phyloP scores from a whole-genome alignment of 2,329 filamentous ascomycete genomes.

The Stemphylium beticola region DNA sequence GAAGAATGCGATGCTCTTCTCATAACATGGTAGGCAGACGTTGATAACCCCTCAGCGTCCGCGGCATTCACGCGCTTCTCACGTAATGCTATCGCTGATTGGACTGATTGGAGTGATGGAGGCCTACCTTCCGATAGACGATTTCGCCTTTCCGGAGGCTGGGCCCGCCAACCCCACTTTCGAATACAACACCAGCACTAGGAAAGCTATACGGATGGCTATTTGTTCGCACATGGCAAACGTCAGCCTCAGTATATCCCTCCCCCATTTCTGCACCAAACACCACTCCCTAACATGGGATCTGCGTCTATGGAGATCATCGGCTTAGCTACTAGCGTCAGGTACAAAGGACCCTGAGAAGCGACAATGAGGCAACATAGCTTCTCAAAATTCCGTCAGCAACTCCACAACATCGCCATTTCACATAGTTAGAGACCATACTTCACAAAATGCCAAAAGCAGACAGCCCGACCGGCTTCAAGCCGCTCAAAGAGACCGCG shows the following conservation, averaged over 20 bases:
- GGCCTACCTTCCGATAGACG: slow-evolving; percentile 2
- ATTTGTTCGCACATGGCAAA: neutral
- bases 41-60: slow-evolving; percentile 22
- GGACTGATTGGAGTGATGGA: slow-evolving; percentile 4
- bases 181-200: slow-evolving; percentile 4
- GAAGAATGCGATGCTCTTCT: neutral
- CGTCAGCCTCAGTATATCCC: neutral
- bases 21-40: slow-evolving; percentile 6
- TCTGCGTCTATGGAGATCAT: slow-evolving; percentile 11
- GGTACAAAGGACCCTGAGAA: slow-evolving; percentile 33
- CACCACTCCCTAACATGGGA: slow-evolving; percentile 34
- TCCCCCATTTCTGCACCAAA: slow-evolving; percentile 38
- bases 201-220: neutral
- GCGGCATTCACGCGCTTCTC: slow-evolving; percentile 16
- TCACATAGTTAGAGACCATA: slow-evolving; percentile 1
- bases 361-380: slow-evolving; percentile 13
- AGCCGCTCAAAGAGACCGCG: slow-evolving; percentile 39
- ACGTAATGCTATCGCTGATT: slow-evolving; percentile 36
- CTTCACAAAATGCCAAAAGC: slow-evolving; percentile 39
- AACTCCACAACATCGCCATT: neutral
- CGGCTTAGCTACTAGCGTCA: slow-evolving; percentile 24
- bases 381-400: slow-evolving; percentile 1
- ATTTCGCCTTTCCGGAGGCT: slow-evolving; percentile 6
- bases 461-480: slow-evolving; percentile 37
- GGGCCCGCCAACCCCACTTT: slow-evolving; percentile 29